Percentiles rank a stretch among this genome's conserved stretches.
phyloP scores from a whole-genome alignment of 2,329 filamentous ascomycete genomes.

The Nemania sp. region DNA sequence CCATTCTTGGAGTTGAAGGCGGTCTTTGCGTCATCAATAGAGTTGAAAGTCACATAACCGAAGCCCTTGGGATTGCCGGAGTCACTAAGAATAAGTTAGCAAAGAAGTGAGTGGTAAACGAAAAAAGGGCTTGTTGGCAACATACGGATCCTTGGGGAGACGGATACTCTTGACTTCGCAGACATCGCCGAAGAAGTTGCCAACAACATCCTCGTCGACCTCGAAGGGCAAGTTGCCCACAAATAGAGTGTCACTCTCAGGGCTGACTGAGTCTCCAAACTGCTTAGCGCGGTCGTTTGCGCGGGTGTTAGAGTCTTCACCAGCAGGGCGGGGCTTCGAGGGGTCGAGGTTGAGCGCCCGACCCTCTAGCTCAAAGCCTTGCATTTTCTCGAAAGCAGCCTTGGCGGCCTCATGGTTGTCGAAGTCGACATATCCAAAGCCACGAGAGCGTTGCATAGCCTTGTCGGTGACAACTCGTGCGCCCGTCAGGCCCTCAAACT shows the following conservation, averaged over 20 bases:
- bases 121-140: constrained; percentile 41
- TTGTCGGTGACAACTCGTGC: constrained; percentile 88
- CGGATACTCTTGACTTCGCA: constrained; percentile 81
- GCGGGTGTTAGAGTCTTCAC: constrained; percentile 66
- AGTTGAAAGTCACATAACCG: constrained; percentile 87
- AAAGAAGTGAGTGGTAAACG: not conserved
- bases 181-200: constrained; percentile 78
- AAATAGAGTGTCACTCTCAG: constrained; percentile 88
- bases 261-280: constrained; percentile 83
- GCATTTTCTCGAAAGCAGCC: constrained; percentile 80
- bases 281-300: constrained; percentile 73
- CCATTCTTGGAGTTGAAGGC: constrained; percentile 79
- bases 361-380: constrained; percentile 78
- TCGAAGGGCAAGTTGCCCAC: constrained; percentile 92
- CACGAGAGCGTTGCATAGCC: constrained; percentile 84
- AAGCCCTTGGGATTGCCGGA: constrained; percentile 90
- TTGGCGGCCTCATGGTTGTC: constrained; percentile 73
- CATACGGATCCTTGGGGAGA: constrained; percentile 84
- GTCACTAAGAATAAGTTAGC: constrained; percentile 66
- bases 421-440: constrained; percentile 95
- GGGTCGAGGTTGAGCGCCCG: constrained; percentile 84
- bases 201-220: constrained; percentile 79
- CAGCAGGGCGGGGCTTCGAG: constrained; percentile 73
- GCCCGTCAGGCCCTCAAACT: constrained; percentile 77
- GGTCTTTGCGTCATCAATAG: constrained; percentile 83